Base-by-base conservation (phyloP, 2,329 filamentous ascomycete species). In the Xylariales sp. region DNA sequence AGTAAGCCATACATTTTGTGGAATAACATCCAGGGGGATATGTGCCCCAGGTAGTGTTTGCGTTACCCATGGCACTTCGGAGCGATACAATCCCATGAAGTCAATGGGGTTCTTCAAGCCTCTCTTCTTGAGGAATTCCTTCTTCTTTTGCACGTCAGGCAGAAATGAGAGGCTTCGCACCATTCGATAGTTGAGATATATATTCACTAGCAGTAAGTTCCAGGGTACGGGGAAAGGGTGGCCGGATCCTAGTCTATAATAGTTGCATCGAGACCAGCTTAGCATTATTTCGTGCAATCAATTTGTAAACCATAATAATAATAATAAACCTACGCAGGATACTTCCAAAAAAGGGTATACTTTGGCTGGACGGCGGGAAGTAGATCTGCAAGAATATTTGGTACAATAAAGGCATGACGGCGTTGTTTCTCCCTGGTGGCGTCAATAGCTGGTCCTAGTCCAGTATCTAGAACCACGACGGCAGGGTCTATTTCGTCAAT, bases 41-140 rank as follows among this genome's bases (percentile, higher is more conserved):
- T 41, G 42, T 15, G 49, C 54, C 6, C 51, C 56, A 1, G 44
- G 40, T 8, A 55, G 42, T 3, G 49, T 46, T 35, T 49, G 51
- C 5, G 51, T 42, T 8, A 62, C 50, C 45, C 49, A 52, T 4
- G 48, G 50, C 3, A 49, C 47, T 15, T 49, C 33, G 14, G 45
- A 45, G 1, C 42, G 43, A 15, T 51, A 41, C 13, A 48, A 12
- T 4, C 43, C 39, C 13, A 40, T 33, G 10, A 57, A 38, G 23
- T 45, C 37, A 7, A 53, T 45, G 8, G 25, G 24, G 16, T 30
- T 15, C 7, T 20, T 21, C 20, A 59, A 31, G 4, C 55, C 58
- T 10, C 49, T 38, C 3, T 35, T 42, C n/a, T 28, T 29, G 7
- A 50, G 42, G 30, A 33, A 42, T 4, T 28, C 18, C 12, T 16